phyloP scores from a whole-genome alignment of 2,329 filamentous ascomycete species.

The Hypoxylon sp. region DNA sequence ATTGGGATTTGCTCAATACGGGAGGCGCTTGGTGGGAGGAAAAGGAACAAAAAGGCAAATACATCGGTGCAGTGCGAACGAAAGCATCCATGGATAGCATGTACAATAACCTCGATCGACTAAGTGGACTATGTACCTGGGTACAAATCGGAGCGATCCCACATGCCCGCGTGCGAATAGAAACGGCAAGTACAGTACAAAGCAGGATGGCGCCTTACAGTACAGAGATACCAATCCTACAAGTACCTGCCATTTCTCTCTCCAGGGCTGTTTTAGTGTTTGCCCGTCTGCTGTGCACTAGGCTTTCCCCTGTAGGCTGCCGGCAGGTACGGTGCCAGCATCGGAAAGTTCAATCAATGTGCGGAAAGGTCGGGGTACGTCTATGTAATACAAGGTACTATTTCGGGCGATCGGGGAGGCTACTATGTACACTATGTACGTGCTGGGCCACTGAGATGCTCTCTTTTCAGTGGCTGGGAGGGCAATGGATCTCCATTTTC shows the following conservation, averaged over 20 bases:
- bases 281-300: not conserved
- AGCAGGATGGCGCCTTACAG: not conserved
- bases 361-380: conserved; percentile 9
- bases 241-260: not conserved
- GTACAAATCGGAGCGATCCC: conserved; percentile 25
- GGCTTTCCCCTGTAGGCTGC: conserved; percentile 17
- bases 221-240: conserved; percentile 1
- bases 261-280: too few species aligned
- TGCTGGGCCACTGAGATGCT: conserved; percentile 1
- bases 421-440: conserved; percentile 8
- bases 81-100: conserved; percentile 29
- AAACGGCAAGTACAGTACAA: conserved; percentile 36
- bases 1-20: conserved; percentile 36
- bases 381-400: conserved; percentile 19
- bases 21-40: conserved; percentile 42
- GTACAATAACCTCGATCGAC: conserved; percentile 21
- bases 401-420: conserved; percentile 29
- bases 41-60: conserved; percentile 34
- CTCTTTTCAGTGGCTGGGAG: conserved; percentile 21
- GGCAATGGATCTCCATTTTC: not conserved
- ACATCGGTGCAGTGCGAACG: conserved; percentile 30
- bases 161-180: conserved; percentile 20
- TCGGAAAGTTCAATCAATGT: conserved; percentile 4
- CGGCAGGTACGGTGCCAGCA: conserved; percentile 18
- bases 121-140: conserved; percentile 32